Evolutionary conservation across 345 rosid genomes (phyloP), one percentile per base, ranked within the genome.

Genomic region (Rhizophora apiculata): DNA sequence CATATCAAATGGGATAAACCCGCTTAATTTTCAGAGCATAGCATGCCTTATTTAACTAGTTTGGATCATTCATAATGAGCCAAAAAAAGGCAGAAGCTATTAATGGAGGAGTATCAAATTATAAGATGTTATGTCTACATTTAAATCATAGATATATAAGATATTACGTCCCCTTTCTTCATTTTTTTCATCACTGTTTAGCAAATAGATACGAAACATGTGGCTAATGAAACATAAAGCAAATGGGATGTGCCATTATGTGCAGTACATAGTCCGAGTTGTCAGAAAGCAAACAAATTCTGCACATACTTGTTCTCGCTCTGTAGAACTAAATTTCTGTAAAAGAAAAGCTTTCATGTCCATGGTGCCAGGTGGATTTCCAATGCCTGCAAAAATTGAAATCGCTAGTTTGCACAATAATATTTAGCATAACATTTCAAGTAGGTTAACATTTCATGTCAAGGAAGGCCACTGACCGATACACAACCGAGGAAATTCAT

Each of bases 301-400:
- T 43, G 49, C 49, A 30, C 39, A 11, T 81, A 89, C 96, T 83
- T 90, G 95, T 64, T 78, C 75, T 67, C 81, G 82, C 81, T 94
- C 97, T 31, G 54, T 76, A 9, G 84, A 56, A 71, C 96, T 94
- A 73, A 94, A 91, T 70, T 88, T 88, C 76, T 89, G 97, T 49
- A 94, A 81, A 72, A 89, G 97, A 76, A 81, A 94, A 72, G 98
- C 97, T 82, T 82, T 91, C 89, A 89, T 80, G 83, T 94, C 97
- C 95, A 94, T 94, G 51, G 75, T 78, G 59, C 96, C 98, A 9
- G 97, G 97, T 68, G 97, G 93, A 65, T 87, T 88, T 77, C 96
- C 96, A 69, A 94, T 86, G 56, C 98, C 97, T 91, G 80, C 73
- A 53, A 67, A 66, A 11, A 74, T 22, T 46, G 20, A 27, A 37